Conservation (phyloP, 352 stramenopile species). For the Globisporangium cystogenes region DNA sequence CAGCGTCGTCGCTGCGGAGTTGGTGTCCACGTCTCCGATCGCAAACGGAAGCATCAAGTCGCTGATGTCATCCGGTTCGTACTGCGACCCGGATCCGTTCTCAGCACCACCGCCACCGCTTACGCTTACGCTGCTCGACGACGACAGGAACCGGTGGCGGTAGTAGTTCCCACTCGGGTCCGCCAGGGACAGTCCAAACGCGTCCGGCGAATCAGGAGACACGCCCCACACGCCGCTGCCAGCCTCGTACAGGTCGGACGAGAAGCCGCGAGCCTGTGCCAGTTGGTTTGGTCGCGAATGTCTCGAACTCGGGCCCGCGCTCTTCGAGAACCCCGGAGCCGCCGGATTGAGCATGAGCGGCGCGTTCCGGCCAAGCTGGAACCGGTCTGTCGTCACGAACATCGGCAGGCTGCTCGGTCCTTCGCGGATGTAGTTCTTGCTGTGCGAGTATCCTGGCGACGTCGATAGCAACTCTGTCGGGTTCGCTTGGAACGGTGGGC, state of each 20-base stretch:
- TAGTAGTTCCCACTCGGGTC: constrained; percentile 15
- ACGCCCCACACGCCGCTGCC: constrained; percentile 53
- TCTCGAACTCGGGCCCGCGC: constrained; percentile 7
- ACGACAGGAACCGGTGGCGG: constrained; percentile 42
- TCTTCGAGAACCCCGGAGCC: constrained; percentile 8
- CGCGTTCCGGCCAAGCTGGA: constrained; percentile 21
- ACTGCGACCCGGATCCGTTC: constrained; percentile 11
- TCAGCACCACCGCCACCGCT: constrained; percentile 11
- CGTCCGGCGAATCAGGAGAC: constrained; percentile 58
- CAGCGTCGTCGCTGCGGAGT: constrained; percentile 37
- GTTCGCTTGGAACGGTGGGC: constrained; percentile 64
- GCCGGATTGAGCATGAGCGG: constrained; percentile 3
- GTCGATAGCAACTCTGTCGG: constrained; percentile 64
- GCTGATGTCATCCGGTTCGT: constrained; percentile 20
- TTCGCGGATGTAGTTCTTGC: constrained; percentile 53
- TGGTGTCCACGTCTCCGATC: constrained; percentile 27
- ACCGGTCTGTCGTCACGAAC: constrained; percentile 53
- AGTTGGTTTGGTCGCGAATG: constrained; percentile 4
- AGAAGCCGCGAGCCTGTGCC: constrained; percentile 40
- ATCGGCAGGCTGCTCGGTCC: constrained; percentile 38
- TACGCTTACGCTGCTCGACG: constrained; percentile 4
- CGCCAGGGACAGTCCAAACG: constrained; percentile 50
- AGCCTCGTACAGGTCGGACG: constrained; percentile 56
- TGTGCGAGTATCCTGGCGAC: constrained; percentile 69
- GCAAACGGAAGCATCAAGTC: constrained; percentile 70